These are phyloP conservation scores for Pulicaria dysenterica DNA, from an alignment of 129 eudicot genomes.

Conservation along the genomic window DNA sequence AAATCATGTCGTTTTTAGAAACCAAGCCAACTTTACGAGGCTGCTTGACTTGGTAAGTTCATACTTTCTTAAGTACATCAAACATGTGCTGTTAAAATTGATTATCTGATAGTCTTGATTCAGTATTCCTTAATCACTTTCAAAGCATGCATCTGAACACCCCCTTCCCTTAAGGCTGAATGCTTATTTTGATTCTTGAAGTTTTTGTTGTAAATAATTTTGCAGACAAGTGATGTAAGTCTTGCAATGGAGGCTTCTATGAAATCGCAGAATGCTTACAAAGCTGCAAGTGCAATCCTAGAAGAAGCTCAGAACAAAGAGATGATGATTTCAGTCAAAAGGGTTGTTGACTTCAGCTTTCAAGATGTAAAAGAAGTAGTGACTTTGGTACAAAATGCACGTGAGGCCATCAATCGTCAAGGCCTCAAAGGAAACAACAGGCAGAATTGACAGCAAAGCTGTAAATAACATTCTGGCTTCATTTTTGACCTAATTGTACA, in stretches of 20 bases:
- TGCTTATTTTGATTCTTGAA: conserved; percentile 1
- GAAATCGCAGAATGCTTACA: conserved; percentile 60
- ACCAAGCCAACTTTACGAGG: conserved; percentile 58
- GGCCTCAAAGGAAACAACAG: conserved; percentile 43
- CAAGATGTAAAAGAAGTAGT: conserved; percentile 75
- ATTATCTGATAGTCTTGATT: neutral
- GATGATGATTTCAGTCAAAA: conserved; percentile 52
- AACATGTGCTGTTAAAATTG: neutral
- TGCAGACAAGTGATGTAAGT: conserved; percentile 66
- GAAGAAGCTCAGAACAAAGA: conserved; percentile 62
- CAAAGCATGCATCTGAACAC: no score
- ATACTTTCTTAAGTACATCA: neutral
- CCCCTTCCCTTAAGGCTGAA: neutral
- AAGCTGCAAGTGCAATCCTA: conserved; percentile 45
- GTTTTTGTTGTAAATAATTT: conserved; percentile 24
- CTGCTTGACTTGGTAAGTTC: conserved; percentile 85
- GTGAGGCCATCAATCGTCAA: conserved; percentile 54
- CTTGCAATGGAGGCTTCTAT: conserved; percentile 90
- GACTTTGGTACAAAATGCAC: conserved; percentile 64
- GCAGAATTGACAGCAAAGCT: conserved; percentile 40
- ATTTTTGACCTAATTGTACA: conserved; percentile 59
- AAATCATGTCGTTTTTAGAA: conserved; percentile 52
- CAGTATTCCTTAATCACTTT: no score
- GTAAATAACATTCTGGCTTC: conserved; percentile 45
- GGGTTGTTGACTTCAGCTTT: conserved; percentile 80